A percentile compares a stretch with the other conserved stretches of the same genome.
Conservation (phyloP, 495 filamentous ascomycete genomes). For the Lineolata rhizophorae region DNA sequence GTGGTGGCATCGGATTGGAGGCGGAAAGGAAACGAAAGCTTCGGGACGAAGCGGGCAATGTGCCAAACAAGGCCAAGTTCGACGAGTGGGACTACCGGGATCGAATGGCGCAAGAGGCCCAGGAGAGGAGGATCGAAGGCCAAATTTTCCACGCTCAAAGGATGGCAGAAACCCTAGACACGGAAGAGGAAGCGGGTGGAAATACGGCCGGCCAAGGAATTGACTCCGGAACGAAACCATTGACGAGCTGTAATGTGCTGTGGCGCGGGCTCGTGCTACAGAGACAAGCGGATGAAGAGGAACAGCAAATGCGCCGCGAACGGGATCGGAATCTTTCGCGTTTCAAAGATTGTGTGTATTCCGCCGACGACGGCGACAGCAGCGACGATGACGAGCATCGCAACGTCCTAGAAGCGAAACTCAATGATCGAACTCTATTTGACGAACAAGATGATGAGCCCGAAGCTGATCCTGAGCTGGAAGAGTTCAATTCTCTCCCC, state of each 20-base stretch:
- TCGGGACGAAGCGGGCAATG: constrained; percentile 28
- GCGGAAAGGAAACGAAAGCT: constrained; percentile 66
- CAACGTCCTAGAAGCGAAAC: constrained; percentile 26
- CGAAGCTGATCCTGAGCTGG: constrained; percentile 65
- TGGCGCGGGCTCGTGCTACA: constrained; percentile 53
- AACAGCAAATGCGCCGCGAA: constrained; percentile 40
- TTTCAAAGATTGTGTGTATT: no score
- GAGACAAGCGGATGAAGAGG: constrained; percentile 47
- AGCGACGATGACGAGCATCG: constrained; percentile 35
- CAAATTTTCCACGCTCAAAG: constrained; percentile 56
- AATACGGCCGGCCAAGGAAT: no score
- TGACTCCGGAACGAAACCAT: no score
- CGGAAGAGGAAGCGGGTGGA: constrained; percentile 20
- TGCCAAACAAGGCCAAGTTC: constrained; percentile 37
- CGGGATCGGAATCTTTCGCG: no score
- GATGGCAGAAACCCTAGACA: constrained; percentile 53
- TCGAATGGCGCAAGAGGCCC: constrained; percentile 45
- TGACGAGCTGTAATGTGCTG: constrained; percentile 38
- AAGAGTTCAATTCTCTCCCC: constrained; percentile 55
- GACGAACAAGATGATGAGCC: constrained; percentile 51
- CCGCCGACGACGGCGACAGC: constrained; percentile 33
- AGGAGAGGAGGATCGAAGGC: constrained; percentile 43
- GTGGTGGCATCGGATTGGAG: constrained; percentile 71
- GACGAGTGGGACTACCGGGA: constrained; percentile 62
- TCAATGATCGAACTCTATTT: no score